Base-by-base conservation (phyloP, 768 basidiomycete species). In the Chiua virens region DNA sequence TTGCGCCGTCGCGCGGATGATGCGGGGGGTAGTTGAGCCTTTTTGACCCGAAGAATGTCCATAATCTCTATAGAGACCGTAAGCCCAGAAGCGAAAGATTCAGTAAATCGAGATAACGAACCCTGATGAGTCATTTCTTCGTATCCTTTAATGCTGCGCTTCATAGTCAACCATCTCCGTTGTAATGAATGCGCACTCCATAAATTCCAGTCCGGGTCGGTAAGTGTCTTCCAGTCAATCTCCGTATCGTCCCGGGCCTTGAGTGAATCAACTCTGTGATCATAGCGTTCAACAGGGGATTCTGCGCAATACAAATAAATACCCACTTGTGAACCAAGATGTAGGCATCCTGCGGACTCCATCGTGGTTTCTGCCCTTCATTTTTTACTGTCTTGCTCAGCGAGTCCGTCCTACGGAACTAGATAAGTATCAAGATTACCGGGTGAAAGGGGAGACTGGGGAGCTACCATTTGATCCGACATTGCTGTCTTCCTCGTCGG, bases 131-230 rank as follows among this genome's bases (percentile, higher is more conserved):
- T 78, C 89, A 92, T 91, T 42, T 87, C 80, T 65, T 90, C 88
- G 57, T 80, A 78, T 18, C 86, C 88, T 64, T 86, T 87, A 52
- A 92, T 78, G 47, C 86, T 72, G 50, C 79, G 76, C 62, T 92
- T 92, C 83, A 92, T 81, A 1, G 86, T 86, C 42, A 83, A 63
- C 89, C 89, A 92, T 43, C 88, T 83, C 35, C 88, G 79, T 57
- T 91, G 89, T 32, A 92, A 72, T 14, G 79, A 75, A 61, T 92
- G 90, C 0, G 87, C 81, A 65, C 89, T 92, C 87, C 87, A 92
- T 9, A 89, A 63, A 59, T 92, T 89, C 89, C 89, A 92, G 51
- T 85, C 75, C 15, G 80, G 63, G 64, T 93, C 90, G 1, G 81
- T 72, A 11, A 92, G 73, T 17, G 77, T 76, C 62, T 89, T 89